Evolutionary conservation across 2,329 filamentous ascomycete species (phyloP).

Genomic region (Aspergillus candidus): DNA sequence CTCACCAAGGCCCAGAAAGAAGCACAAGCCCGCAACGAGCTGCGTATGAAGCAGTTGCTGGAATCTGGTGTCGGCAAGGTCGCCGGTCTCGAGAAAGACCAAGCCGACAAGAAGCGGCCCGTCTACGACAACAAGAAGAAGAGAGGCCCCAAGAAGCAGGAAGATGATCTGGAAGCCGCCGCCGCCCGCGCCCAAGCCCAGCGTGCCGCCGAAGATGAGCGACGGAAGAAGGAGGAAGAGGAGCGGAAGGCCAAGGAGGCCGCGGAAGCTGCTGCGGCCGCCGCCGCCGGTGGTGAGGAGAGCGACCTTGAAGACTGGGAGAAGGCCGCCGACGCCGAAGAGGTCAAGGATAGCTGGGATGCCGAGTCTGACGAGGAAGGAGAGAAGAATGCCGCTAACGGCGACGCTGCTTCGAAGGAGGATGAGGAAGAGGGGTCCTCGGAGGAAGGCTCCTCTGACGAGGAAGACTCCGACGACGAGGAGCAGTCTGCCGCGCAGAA

Average conservation of each 20-base stretch:
- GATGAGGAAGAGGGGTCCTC: conserved; percentile 23
- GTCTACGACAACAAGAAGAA: conserved; percentile 70
- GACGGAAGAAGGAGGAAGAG: conserved; percentile 63
- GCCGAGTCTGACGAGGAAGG: conserved; percentile 56
- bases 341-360: conserved; percentile 93
- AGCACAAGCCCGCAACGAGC: conserved; percentile 42
- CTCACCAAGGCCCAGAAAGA: conserved; percentile 46
- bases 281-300: conserved; percentile 50
- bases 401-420: conserved; percentile 11
- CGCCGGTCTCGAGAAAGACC: conserved; percentile 39
- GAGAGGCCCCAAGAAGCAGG: conserved; percentile 60
- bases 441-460: conserved; percentile 36
- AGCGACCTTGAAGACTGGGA: conserved; percentile 74
- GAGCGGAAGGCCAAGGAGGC: conserved; percentile 71
- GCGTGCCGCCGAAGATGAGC: conserved; percentile 49
- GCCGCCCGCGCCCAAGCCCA: conserved; percentile 42
- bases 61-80: conserved; percentile 41
- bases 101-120: conserved; percentile 67
- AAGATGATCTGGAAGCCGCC: conserved; percentile 49
- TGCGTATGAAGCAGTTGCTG: conserved; percentile 46
- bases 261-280: conserved; percentile 61
- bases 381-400: conserved; percentile 37
- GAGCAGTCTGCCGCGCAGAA: conserved; percentile 65
- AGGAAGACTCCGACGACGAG: conserved; percentile 56
- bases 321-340: conserved; percentile 66